phyloP scores from a whole-genome alignment of 805 yeast genomes.

The Candida gorgasii region DNA sequence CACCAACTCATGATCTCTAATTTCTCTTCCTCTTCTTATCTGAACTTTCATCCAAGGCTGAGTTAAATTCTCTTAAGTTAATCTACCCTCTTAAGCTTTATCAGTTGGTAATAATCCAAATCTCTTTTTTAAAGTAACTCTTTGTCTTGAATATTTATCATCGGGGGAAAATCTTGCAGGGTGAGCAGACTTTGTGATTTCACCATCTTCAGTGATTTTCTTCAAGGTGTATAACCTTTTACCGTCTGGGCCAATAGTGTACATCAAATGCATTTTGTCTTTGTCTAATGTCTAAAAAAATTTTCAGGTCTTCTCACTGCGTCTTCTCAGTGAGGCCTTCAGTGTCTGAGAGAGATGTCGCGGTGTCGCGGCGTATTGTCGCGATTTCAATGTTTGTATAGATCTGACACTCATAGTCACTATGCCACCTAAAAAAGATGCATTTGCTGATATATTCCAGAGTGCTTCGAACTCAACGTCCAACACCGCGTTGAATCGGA shows the following conservation, averaged over 20 bases:
- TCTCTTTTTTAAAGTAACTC: conserved; percentile 97
- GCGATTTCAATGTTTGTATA: not conserved
- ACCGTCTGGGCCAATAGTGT: conserved; percentile 92
- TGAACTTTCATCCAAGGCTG: conserved; percentile 1
- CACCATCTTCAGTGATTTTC: conserved; percentile 80
- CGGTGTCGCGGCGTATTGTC: not conserved
- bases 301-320: conserved; percentile 7
- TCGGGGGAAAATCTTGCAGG: conserved; percentile 99
- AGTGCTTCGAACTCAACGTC: conserved; percentile 19
- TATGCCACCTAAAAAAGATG: conserved; percentile 44
- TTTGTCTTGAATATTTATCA: conserved; percentile 98
- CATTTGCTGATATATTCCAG: conserved; percentile 45
- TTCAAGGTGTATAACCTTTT: conserved; percentile 92
- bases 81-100: no score
- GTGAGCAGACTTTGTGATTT: conserved; percentile 97
- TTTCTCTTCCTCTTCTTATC: not conserved
- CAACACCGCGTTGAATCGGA: not conserved
- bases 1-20: not conserved
- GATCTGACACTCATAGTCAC: not conserved
- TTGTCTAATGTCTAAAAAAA: conserved; percentile 1
- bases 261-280: conserved; percentile 91
- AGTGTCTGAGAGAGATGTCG: not conserved
- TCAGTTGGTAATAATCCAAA: conserved; percentile 73
- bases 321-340: no score
- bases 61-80: no score